Conservation (phyloP, 208 protist genomes). For the Vickermania ingenoplastis region DNA sequence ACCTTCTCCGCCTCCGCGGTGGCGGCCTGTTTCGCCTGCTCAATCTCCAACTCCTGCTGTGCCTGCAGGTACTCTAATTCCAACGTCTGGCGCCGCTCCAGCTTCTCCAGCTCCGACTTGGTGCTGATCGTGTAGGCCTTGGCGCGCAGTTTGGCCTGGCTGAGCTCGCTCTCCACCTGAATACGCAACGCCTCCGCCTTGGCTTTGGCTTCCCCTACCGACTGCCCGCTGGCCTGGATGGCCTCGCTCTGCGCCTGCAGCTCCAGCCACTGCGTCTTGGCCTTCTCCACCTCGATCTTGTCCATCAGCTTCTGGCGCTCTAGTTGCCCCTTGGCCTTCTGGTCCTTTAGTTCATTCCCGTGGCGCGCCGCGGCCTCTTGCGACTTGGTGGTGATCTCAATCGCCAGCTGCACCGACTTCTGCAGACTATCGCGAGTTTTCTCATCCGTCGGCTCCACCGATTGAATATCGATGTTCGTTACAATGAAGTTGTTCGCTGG, state of each 20-base stretch:
- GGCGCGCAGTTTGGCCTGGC: slow-evolving; percentile 79
- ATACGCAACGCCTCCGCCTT: slow-evolving; percentile 85
- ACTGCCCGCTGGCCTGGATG: slow-evolving; percentile 87
- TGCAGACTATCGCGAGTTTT: slow-evolving; percentile 92
- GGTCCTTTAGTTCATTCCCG: slow-evolving; percentile 87
- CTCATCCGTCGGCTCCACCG: slow-evolving; percentile 89
- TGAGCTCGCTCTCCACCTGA: slow-evolving; percentile 78
- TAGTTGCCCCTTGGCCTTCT: slow-evolving; percentile 86
- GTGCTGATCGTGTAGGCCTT: slow-evolving; percentile 76
- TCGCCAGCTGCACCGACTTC: slow-evolving; percentile 96
- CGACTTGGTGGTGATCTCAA: slow-evolving; percentile 97
- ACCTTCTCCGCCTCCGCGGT: slow-evolving; percentile 89
- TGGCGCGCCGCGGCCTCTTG: slow-evolving; percentile 92
- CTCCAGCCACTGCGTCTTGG: slow-evolving; percentile 71
- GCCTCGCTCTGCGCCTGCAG: slow-evolving; percentile 90
- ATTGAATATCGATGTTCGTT: slow-evolving; percentile 94
- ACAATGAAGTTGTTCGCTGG: slow-evolving; percentile 89
- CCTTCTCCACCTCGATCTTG: slow-evolving; percentile 79
- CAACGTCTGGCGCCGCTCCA: slow-evolving; percentile 67
- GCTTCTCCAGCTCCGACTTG: slow-evolving; percentile 77
- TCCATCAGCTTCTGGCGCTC: slow-evolving; percentile 89
- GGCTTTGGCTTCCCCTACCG: slow-evolving; percentile 87
- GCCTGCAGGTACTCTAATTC: slow-evolving; percentile 75
- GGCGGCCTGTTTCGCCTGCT: slow-evolving; percentile 55
- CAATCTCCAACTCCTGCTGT: slow-evolving; percentile 83